Conservation (phyloP, 1,284 basidiomycete species). For the Apiotrichum veenhuisii region DNA sequence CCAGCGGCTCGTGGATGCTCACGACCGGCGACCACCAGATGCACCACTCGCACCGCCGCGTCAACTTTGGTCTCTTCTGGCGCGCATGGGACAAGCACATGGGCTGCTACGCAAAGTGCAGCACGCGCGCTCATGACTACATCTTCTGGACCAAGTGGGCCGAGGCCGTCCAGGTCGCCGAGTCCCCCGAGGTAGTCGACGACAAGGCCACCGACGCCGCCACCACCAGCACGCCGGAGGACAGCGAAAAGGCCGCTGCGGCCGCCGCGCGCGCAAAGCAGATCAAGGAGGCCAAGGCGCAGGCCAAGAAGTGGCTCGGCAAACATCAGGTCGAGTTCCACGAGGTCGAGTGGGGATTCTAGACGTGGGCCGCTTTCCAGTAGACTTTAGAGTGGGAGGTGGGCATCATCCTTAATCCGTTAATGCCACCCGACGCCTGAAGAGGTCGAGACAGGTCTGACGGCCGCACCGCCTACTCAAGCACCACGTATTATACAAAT, state of each 20-base stretch:
- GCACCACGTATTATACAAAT: no score
- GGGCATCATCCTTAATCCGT: no score
- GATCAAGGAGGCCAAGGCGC: neutral
- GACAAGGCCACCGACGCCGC: no score
- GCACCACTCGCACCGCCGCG: slow-evolving; percentile 10
- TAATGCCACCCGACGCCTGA: no score
- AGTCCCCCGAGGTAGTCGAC: neutral
- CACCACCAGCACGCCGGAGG: no score
- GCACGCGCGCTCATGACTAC: neutral
- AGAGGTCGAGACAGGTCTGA: no score
- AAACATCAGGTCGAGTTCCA: slow-evolving; percentile 1
- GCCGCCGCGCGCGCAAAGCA: no score
- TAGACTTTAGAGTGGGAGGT: no score
- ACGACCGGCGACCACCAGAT: slow-evolving; percentile 5
- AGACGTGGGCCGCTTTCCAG: no score
- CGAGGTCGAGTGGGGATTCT: slow-evolving; percentile 7
- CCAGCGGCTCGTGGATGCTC: neutral
- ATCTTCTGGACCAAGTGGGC: slow-evolving; percentile 4
- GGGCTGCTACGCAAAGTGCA: slow-evolving; percentile 6
- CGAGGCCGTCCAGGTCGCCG: no score
- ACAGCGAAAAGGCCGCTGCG: no score
- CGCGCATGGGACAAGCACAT: slow-evolving; percentile 2
- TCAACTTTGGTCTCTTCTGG: slow-evolving; percentile 10
- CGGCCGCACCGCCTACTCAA: no score
- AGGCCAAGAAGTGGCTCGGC: slow-evolving; percentile 1